A percentile compares a stretch with the other conserved stretches of the same genome.
These are phyloP conservation scores for Calophaca sinica DNA, from an alignment of 306 rosid species.

Conservation along the genomic window DNA sequence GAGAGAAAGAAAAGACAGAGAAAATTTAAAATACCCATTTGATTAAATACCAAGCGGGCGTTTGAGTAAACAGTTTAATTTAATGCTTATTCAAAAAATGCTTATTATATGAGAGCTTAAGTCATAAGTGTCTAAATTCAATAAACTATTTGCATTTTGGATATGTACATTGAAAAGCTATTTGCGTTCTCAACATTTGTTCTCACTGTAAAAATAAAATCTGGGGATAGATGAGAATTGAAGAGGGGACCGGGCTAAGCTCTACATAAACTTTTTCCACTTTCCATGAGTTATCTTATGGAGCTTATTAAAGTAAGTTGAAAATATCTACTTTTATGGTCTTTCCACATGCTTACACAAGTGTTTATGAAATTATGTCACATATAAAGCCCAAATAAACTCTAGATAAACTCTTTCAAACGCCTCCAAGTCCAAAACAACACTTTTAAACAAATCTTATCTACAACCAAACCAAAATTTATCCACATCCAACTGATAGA, in stretches of 20 bases:
- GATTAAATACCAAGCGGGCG: not conserved
- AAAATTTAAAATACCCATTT: not conserved
- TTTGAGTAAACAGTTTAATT: not conserved
- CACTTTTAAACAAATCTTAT: conserved; percentile 7
- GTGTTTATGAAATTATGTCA: not conserved
- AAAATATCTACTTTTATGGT: not conserved
- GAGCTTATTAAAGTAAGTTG: no score
- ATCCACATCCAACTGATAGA: conserved; percentile 27
- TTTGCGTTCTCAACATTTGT: not conserved
- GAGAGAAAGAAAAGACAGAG: not conserved
- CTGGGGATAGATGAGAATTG: not conserved
- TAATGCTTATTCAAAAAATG: not conserved
- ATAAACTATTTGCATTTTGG: not conserved
- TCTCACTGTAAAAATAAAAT: not conserved
- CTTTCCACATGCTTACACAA: not conserved
- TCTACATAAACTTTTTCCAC: no score
- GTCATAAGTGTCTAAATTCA: not conserved
- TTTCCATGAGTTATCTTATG: no score
- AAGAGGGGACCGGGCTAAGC: not conserved
- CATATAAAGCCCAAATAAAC: not conserved
- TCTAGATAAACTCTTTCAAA: not conserved
- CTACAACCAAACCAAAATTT: conserved; percentile 17
- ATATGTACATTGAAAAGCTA: not conserved
- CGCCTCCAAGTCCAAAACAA: not conserved
- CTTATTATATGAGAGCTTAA: not conserved